These are phyloP conservation scores for Durio zibethinus DNA, from an alignment of 345 rosid species.

Conservation along the genomic window DNA sequence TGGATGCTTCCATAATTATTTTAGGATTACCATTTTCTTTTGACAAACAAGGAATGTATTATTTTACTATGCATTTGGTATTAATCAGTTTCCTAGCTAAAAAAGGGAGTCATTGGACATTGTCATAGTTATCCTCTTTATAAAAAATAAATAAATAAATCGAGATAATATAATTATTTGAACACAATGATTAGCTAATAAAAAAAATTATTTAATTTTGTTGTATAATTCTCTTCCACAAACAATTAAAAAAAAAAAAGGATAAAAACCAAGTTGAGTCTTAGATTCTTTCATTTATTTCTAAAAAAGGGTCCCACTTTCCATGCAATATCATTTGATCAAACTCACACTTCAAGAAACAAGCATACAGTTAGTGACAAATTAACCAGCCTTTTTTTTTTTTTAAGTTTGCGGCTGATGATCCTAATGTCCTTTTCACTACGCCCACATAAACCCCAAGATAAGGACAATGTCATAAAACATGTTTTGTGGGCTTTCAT, in stretches of 20 bases:
- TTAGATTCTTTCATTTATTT: background rate
- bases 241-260: background rate
- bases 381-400: no score
- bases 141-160: background rate
- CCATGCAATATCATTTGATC: background rate
- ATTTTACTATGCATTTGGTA: background rate
- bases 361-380: no score
- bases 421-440: background rate
- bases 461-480: background rate
- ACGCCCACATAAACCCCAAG: background rate
- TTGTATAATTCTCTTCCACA: background rate
- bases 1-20: no score
- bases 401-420: background rate
- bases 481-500: background rate
- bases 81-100: background rate
- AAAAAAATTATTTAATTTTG: background rate
- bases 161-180: background rate
- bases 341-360: background rate
- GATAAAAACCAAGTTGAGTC: no score
- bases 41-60: no score
- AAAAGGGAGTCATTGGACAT: background rate
- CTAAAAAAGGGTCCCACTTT: no score
- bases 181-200: background rate
- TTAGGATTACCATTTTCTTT: no score
- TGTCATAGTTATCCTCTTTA: background rate